Evolutionary conservation across 345 rosid species (phyloP).

Genomic region (Punica granatum): DNA sequence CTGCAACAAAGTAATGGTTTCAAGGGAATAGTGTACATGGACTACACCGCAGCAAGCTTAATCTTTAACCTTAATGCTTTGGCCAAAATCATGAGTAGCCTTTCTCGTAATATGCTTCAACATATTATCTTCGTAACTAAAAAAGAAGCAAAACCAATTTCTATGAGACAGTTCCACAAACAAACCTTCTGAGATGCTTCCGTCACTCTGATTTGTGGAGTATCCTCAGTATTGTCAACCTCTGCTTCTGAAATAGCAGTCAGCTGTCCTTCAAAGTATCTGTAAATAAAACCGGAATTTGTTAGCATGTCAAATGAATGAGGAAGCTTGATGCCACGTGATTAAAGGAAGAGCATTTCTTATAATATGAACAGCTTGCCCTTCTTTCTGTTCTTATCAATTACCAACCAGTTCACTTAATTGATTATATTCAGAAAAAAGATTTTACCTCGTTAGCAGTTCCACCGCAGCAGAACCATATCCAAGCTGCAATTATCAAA

Average conservation of each 20-base stretch:
- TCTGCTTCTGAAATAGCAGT: slow-evolving; percentile 57
- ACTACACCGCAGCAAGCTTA: not conserved
- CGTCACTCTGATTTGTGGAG: slow-evolving; percentile 41
- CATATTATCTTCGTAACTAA: not conserved
- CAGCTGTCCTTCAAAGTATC: slow-evolving; percentile 87
- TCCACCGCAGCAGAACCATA: slow-evolving; percentile 95
- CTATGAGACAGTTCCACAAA: not conserved
- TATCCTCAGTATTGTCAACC: slow-evolving; percentile 36
- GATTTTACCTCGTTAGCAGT: slow-evolving; percentile 63
- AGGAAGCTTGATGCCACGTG: not conserved
- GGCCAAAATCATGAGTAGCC: not conserved
- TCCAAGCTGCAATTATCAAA: slow-evolving; percentile 59
- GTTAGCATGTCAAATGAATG: not conserved
- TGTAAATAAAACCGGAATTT: slow-evolving; percentile 14
- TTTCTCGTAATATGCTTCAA: not conserved
- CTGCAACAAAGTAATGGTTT: slow-evolving; percentile 25
- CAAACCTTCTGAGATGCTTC: slow-evolving; percentile 94
- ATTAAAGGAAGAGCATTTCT: not conserved
- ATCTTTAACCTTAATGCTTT: not conserved
- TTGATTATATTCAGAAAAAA: not conserved
- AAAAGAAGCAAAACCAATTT: not conserved
- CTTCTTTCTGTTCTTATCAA: not conserved
- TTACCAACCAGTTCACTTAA: not conserved
- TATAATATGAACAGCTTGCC: not conserved
- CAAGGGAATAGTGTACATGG: not conserved